Evolutionary conservation across 257 asterid species (phyloP).

Genomic region (Solanum piurae): DNA sequence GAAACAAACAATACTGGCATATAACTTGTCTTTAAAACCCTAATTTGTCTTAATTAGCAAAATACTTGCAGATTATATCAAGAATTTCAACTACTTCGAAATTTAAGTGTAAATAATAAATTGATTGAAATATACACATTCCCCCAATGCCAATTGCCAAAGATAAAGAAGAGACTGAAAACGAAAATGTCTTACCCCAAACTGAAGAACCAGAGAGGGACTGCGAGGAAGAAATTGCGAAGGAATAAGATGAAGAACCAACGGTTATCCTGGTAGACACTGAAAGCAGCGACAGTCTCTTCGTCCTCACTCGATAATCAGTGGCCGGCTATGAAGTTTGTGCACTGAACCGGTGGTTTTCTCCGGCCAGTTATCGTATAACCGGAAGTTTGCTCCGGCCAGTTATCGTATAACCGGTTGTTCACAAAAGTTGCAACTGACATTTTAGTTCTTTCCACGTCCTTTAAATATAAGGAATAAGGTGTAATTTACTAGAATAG

Average conservation of each 20-base stretch:
- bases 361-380: background rate
- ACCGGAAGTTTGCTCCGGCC: background rate
- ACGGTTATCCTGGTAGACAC: background rate
- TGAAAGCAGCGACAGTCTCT: background rate
- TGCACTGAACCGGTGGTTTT: background rate
- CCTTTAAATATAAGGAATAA: background rate
- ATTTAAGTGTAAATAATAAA: background rate
- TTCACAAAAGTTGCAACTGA: background rate
- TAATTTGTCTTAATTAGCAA: background rate
- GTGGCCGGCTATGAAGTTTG: background rate
- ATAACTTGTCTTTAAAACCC: background rate
- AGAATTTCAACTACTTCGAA: background rate
- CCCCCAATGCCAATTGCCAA: background rate
- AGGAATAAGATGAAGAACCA: background rate
- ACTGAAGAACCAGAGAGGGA: background rate
- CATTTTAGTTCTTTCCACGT: background rate
- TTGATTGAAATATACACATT: background rate
- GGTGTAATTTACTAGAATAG: background rate
- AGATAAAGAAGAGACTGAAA: background rate
- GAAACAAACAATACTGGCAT: background rate
- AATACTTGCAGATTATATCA: background rate
- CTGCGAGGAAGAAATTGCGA: background rate
- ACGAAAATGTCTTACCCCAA: background rate
- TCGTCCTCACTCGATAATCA: background rate
- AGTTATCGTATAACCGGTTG: background rate